phyloP scores from a whole-genome alignment of 805 yeast species.

The Saturnispora quitensis region DNA sequence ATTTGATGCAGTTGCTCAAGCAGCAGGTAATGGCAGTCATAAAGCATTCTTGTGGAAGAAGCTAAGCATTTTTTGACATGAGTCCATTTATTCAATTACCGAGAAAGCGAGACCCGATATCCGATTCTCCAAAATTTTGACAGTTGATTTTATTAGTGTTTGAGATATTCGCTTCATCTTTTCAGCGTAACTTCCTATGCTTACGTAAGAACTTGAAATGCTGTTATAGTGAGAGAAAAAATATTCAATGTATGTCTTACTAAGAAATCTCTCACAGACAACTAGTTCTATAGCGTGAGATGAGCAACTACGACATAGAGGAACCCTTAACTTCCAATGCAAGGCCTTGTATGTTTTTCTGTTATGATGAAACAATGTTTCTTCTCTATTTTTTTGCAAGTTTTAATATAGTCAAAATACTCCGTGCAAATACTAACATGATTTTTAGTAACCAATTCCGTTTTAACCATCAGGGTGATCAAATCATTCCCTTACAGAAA shows the following conservation, averaged over 20 bases:
- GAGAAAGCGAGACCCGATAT: neutral
- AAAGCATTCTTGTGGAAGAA: too few relatives aligned
- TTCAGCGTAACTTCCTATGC: neutral
- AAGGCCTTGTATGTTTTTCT: slow-evolving; percentile 43
- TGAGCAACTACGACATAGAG: slow-evolving; percentile 33
- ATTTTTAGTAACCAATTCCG: slow-evolving; percentile 45
- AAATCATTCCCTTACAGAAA: slow-evolving; percentile 90
- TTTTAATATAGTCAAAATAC: neutral
- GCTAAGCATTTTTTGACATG: too few relatives aligned
- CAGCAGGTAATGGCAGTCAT: too few relatives aligned
- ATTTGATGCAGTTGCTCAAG: too few relatives aligned
- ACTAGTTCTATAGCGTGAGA: neutral
- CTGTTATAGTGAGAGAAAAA: neutral
- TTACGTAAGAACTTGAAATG: neutral
- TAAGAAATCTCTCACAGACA: neutral
- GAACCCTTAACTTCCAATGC: slow-evolving; percentile 78
- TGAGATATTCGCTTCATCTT: neutral
- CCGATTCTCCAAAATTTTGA: neutral
- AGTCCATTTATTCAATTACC: too few relatives aligned
- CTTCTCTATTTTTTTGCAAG: neutral
- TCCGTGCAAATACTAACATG: neutral
- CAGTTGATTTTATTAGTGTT: neutral
- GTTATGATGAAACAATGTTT: neutral
- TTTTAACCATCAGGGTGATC: slow-evolving; percentile 76
- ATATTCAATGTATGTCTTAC: neutral